Evolutionary conservation across 2,329 filamentous ascomycete species (phyloP), one percentile per base, ranked within the genome.

Genomic region (Zasmidium cellare): DNA sequence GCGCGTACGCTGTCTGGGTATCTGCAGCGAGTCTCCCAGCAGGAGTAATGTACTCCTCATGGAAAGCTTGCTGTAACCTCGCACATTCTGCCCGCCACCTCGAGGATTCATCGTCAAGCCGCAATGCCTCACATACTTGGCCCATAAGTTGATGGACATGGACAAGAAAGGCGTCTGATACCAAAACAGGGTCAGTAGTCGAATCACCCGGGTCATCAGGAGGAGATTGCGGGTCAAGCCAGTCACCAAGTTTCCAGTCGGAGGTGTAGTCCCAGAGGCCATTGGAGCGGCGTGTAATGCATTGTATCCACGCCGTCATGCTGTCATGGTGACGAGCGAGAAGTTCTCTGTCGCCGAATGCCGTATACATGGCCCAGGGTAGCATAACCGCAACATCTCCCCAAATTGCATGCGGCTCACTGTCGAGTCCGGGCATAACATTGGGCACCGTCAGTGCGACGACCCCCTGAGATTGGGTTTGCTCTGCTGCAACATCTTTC

Each of bases 401-500:
- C 76, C 76, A 78, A 1, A 77, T 64, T 3, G 74, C 71, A 46
- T 73, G 71, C 9, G 65, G 58, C 9, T 59, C 57, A 23, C 54
- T 38, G 3, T 56, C 53, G 5, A 25, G 25, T 9, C 49, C 38
- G 41, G 67, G 65, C 2, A 66, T 65, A 3, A 68, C 59, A 14
- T 31, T 31, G 7, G 28, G 28, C 7, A 31, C 28, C 7, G 28
- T 31, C 7, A 31, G 28, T 31, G 28, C 7, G 7, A 31, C 28
- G 12, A 68, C 61, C 11, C 57, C 53, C n/a, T 59, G 64, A 25
- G 59, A 57, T 31, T 20, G 57, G 7, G 68, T 62, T 38, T 76
- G 74, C 31, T 77, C 77, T 1, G 63, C 64, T 1, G 69, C 71
- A 1, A 83, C 64, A 55, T 84, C 82, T 52, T 75, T 71, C 20